A percentile compares a stretch with the other conserved stretches of the same genome.
Conservation (phyloP, 129 eudicot genomes). For the Sambucus nigra region DNA sequence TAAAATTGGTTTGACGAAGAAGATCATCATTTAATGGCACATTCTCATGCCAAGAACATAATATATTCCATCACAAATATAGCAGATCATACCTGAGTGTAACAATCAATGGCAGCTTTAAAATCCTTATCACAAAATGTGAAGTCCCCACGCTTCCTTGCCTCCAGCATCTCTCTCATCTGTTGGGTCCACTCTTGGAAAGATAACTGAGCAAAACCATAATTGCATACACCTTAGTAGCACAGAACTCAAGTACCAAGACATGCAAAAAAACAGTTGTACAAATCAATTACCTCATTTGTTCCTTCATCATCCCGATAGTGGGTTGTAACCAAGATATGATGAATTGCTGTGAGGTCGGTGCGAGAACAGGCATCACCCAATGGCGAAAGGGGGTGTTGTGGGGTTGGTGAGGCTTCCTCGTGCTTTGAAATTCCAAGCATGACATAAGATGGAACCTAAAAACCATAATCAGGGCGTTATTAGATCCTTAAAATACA, state of each 20-base stretch:
- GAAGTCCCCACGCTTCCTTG: constrained; percentile 70
- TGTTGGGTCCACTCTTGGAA: constrained; percentile 93
- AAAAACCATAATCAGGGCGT: constrained; percentile 7
- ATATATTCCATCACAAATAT: background rate
- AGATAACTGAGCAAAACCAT: constrained; percentile 35
- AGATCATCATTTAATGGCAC: background rate
- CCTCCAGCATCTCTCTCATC: constrained; percentile 82
- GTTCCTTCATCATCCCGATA: constrained; percentile 84
- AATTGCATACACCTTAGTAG: constrained; percentile 1
- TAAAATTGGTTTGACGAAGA: background rate
- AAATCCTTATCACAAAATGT: constrained; percentile 74
- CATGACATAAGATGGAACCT: constrained; percentile 81
- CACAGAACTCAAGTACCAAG: background rate
- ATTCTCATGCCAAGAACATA: background rate
- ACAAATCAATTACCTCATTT: constrained; percentile 48
- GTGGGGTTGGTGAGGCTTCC: constrained; percentile 69
- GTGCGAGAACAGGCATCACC: constrained; percentile 81
- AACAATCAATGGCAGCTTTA: constrained; percentile 61
- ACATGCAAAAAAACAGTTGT: constrained; percentile 1
- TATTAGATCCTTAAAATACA: constrained; percentile 2
- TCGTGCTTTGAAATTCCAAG: constrained; percentile 66
- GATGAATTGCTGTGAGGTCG: constrained; percentile 86
- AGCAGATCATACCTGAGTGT: constrained; percentile 50
- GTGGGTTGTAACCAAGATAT: constrained; percentile 54
- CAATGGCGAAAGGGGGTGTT: constrained; percentile 62